Evolutionary conservation across 345 rosid genomes (phyloP), one percentile per base, ranked within the genome.

Genomic region (Citrus sp.): DNA sequence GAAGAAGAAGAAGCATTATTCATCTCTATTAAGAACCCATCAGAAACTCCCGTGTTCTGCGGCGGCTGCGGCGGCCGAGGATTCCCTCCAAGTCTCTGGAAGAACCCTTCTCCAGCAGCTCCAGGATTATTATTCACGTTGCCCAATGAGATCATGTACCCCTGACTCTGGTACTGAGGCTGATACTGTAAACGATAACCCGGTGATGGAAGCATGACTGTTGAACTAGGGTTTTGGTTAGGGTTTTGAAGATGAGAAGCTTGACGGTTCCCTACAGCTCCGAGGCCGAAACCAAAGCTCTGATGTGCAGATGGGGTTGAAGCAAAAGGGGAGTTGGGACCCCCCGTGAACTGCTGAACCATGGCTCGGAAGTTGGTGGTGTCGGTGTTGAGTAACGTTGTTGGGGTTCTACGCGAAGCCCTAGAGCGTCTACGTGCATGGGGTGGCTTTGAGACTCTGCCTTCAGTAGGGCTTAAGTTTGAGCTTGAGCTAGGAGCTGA

Each of bases 331-430:
- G 92, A 89, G 5, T 82, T 84, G 8, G 98, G 98, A 19, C 95
- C 92, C 0, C 99, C 99, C 0, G 99, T 96, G 87, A 88, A 96
- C 34, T 92, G 99, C 51, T 96, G 99, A 65, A 96, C 99, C 97
- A 96, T 88, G 83, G 98, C 97, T 2, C 99, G 86, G 84, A 96
- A 96, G 68, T 96, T 96, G 1, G 95, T 75, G 10, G 98, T 90
- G 86, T 96, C 98, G 3, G 99, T 96, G 80, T 91, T 94, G 61
- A 96, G 87, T 56, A 94, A 84, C n/a, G 99, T 94, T 67, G 99
- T 94, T 0, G 99, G 99, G 77, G 98, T 94, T 75, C 99, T 80
- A 70, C 99, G 87, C 14, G 99, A 96, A 4, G 99, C 99, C 79
- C 99, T 88, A 3, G 97, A 90, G 72, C 99, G 84, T 80, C 95